Conservation (phyloP, 108 stramenopile species). For the Seminavis robusta region DNA sequence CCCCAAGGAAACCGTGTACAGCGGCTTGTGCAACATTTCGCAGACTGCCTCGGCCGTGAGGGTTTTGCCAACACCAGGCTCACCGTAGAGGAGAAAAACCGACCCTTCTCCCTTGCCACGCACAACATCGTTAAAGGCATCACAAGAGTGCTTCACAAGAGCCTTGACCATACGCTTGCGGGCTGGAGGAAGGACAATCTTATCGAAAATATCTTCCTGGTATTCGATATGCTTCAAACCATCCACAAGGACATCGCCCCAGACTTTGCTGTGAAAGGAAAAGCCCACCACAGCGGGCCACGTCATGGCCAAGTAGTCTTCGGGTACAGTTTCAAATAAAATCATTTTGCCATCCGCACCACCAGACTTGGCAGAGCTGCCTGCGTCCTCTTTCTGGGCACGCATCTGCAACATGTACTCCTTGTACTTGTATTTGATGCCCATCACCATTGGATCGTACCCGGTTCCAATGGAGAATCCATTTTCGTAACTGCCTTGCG, state of each 20-base stretch:
- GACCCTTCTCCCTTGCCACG: conserved; percentile 66
- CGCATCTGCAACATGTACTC: conserved; percentile 52
- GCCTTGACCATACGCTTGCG: conserved; percentile 67
- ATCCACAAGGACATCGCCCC: conserved; percentile 69
- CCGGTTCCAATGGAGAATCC: conserved; percentile 46
- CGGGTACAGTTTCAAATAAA: no score
- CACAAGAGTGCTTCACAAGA: conserved; percentile 35
- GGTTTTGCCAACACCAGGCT: conserved; percentile 59
- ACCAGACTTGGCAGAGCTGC: no score
- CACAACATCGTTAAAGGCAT: conserved; percentile 56
- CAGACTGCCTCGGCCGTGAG: conserved; percentile 63
- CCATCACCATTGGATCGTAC: conserved; percentile 64
- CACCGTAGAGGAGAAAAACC: conserved; percentile 61
- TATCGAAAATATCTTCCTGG: conserved; percentile 48
- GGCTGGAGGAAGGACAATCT: conserved; percentile 45
- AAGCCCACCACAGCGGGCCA: conserved; percentile 72
- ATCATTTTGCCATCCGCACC: no score
- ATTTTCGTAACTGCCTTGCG: conserved; percentile 48
- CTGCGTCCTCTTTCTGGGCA: conserved; percentile 12
- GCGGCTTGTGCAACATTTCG: conserved; percentile 43
- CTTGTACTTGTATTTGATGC: conserved; percentile 52
- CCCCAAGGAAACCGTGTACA: conserved; percentile 60
- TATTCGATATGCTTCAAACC: conserved; percentile 50
- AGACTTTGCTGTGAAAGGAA: conserved; percentile 50
- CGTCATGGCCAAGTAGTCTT: not conserved